Evolutionary conservation across 2,329 filamentous ascomycete species (phyloP).

Genomic region (Aspergillus pseudoterreus): DNA sequence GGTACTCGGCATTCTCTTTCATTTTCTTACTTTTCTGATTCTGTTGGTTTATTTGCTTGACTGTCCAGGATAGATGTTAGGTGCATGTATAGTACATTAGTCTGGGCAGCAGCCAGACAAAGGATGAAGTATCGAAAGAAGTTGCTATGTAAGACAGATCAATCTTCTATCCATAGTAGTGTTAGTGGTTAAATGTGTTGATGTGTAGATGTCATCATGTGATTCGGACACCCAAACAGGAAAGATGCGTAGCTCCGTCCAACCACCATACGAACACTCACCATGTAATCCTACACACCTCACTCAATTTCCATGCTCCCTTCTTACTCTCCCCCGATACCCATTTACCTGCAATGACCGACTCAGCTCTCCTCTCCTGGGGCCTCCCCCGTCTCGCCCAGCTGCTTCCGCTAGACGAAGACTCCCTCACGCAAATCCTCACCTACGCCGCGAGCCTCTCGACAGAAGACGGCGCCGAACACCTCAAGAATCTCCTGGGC

Average conservation of each 20-base stretch:
- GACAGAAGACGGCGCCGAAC: constrained; percentile 72
- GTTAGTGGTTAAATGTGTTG: neutral
- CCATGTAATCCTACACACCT: neutral
- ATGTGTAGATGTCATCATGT: too few relatives aligned
- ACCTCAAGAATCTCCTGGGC: constrained; percentile 84
- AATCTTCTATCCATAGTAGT: too few relatives aligned
- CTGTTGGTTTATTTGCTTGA: constrained; percentile 5
- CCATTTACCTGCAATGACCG: constrained; percentile 23
- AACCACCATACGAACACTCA: neutral
- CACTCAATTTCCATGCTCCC: too few relatives aligned
- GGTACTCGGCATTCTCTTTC: constrained; percentile 18
- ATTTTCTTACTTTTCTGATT: constrained; percentile 12
- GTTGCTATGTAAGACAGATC: too few relatives aligned
- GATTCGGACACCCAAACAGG: too few relatives aligned
- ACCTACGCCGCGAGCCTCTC: constrained; percentile 75
- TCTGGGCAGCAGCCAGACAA: constrained; percentile 1
- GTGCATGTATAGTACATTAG: constrained; percentile 20
- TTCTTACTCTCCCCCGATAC: neutral
- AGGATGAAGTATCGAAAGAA: too few relatives aligned
- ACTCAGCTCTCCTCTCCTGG: constrained; percentile 46
- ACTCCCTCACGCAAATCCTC: constrained; percentile 78
- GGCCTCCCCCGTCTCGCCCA: constrained; percentile 69
- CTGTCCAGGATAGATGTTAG: constrained; percentile 17
- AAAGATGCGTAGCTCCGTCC: too few relatives aligned
- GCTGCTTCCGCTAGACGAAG: constrained; percentile 79